These are phyloP conservation scores for Picea abies DNA, from an alignment of 83 land plant genomes.

Conservation along the genomic window DNA sequence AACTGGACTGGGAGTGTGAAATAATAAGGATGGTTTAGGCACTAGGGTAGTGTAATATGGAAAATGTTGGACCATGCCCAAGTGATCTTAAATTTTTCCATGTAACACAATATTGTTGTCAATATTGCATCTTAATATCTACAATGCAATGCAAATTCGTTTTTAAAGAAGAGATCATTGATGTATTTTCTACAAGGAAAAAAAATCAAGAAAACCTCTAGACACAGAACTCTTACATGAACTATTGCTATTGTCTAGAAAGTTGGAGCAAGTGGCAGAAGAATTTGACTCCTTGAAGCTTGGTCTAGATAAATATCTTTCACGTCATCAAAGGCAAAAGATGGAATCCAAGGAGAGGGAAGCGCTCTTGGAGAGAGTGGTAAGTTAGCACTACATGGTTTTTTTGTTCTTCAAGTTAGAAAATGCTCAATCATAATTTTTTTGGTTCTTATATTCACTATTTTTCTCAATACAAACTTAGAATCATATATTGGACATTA, in stretches of 20 bases:
- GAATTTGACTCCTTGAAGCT: constrained; percentile 78
- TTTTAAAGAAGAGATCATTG: background rate
- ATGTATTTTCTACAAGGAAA: background rate
- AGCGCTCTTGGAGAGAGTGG: constrained; percentile 72
- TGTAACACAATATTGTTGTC: background rate
- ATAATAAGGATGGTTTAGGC: background rate
- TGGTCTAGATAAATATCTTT: constrained; percentile 58
- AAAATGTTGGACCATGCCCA: background rate
- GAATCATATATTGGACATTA: too few species aligned
- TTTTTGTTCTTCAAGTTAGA: too few species aligned
- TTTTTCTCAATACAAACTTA: too few species aligned
- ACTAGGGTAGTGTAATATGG: background rate
- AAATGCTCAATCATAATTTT: too few species aligned
- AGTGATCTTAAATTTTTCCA: background rate
- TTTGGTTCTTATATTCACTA: too few species aligned
- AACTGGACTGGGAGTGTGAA: background rate
- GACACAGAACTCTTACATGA: background rate
- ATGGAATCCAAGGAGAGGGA: constrained; percentile 81
- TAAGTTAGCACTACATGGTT: constrained; percentile 11
- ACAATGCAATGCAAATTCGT: background rate
- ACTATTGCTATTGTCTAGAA: constrained; percentile 31
- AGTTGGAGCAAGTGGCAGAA: constrained; percentile 84
- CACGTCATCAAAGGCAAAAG: constrained; percentile 56
- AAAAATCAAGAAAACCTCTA: background rate
- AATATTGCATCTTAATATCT: background rate